Percentiles rank a stretch among this genome's conserved stretches.
Evolutionary conservation across 192 early-diverging fungal species (phyloP).

Genomic region (Umbelopsis vinacea): DNA sequence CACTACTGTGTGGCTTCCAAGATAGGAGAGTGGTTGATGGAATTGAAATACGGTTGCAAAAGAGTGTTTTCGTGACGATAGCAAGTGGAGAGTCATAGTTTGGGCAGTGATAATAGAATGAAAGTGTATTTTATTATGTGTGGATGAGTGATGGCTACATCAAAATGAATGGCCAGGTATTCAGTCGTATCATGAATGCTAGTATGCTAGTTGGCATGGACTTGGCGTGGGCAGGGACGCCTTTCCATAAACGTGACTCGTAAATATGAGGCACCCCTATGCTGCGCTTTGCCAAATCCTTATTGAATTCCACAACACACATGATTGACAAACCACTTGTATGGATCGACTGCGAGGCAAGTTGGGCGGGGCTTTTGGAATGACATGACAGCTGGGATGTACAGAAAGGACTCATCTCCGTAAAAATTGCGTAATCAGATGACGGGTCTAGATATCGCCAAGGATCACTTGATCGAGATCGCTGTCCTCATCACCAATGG

Average conservation of each 20-base stretch:
- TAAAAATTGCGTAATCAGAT: constrained; percentile 53
- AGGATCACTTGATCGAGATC: constrained; percentile 89
- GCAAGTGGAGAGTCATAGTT: too few relatives aligned
- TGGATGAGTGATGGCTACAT: too few relatives aligned
- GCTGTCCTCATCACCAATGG: constrained; percentile 88
- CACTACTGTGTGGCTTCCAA: not conserved
- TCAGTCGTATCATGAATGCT: too few relatives aligned
- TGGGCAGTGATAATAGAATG: too few relatives aligned
- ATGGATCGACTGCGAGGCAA: constrained; percentile 84
- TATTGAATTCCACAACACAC: not conserved
- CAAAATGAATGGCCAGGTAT: too few relatives aligned
- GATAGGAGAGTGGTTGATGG: not conserved
- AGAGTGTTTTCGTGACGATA: not conserved
- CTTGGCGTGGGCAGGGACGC: too few relatives aligned
- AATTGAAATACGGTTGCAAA: not conserved
- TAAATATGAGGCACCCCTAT: not conserved
- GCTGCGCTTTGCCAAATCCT: not conserved
- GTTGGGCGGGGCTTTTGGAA: not conserved
- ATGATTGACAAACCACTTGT: constrained; percentile 64
- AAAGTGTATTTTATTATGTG: too few relatives aligned
- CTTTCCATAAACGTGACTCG: not conserved
- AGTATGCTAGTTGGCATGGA: too few relatives aligned
- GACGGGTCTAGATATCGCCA: constrained; percentile 72
- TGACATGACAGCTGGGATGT: not conserved
- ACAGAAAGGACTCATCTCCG: not conserved